phyloP scores from a whole-genome alignment of 2,329 filamentous ascomycete species.

The Cadophora sp. region DNA sequence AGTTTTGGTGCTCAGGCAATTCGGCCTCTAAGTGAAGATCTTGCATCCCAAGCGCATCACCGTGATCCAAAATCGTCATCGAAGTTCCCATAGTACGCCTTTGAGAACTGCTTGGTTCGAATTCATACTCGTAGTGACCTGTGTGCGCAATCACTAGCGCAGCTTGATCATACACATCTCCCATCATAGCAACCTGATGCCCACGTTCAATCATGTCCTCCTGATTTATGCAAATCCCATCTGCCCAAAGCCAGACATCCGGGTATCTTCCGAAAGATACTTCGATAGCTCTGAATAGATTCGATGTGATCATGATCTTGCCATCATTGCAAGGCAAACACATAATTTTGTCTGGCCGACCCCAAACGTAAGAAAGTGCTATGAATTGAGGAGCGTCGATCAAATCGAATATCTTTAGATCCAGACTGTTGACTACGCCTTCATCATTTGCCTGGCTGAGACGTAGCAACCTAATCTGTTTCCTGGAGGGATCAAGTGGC shows the following conservation, averaged over 20 bases:
- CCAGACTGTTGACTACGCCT: neutral
- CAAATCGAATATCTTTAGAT: neutral
- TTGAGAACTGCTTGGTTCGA: neutral
- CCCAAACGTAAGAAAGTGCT: neutral
- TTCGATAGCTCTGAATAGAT: neutral
- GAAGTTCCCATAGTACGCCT: neutral
- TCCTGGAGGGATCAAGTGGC: neutral
- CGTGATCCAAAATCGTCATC: neutral
- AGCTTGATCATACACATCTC: conserved; percentile 5
- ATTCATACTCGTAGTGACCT: neutral
- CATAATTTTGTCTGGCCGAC: neutral
- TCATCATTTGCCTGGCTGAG: neutral
- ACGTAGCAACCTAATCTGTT: neutral
- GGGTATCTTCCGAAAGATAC: neutral
- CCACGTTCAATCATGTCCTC: conserved; percentile 2
- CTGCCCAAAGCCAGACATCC: conserved; percentile 1
- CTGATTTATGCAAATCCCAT: conserved; percentile 17
- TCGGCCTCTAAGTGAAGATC: neutral
- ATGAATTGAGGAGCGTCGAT: neutral
- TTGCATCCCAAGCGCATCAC: neutral
- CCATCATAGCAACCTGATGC: conserved; percentile 17
- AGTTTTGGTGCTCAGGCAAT: neutral
- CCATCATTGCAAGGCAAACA: neutral
- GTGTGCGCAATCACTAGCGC: conserved; percentile 11
- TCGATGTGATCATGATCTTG: neutral